These are phyloP conservation scores for Fusarium goolgardi DNA, from an alignment of 2,329 filamentous ascomycete genomes.

Conservation along the genomic window DNA sequence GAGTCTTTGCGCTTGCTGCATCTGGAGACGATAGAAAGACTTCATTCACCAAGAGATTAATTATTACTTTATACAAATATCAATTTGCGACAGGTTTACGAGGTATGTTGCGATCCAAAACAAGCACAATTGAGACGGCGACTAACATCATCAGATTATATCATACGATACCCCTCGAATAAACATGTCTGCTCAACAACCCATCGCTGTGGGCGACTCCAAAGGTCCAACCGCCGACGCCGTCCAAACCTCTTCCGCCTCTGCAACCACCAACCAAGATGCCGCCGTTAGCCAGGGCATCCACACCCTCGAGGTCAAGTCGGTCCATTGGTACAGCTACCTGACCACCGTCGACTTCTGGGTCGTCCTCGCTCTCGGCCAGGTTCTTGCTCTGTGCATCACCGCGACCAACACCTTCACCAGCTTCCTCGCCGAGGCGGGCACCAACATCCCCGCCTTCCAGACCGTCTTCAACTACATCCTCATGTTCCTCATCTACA, in stretches of 20 bases:
- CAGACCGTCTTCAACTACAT: slow-evolving; percentile 97
- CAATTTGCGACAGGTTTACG: slow-evolving; percentile 21
- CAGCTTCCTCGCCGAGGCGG: slow-evolving; percentile 71
- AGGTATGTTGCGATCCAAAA: slow-evolving; percentile 22
- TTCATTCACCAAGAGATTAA: slow-evolving; percentile 40
- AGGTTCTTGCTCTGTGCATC: slow-evolving; percentile 88
- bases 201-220: slow-evolving; percentile 33
- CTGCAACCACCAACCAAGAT: slow-evolving; percentile 31
- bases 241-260: slow-evolving; percentile 11
- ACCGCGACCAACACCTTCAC: slow-evolving; percentile 94
- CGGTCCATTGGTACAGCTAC: slow-evolving; percentile 75
- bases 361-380: slow-evolving; percentile 81
- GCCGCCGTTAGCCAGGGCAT: slow-evolving; percentile 63
- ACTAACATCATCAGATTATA: slow-evolving; percentile 15
- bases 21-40: slow-evolving; percentile 67
- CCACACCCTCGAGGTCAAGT: slow-evolving; percentile 64
- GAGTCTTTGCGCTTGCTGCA: slow-evolving; percentile 74
- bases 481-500: slow-evolving; percentile 84
- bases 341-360: slow-evolving; percentile 89
- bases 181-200: slow-evolving; percentile 31
- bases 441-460: slow-evolving; percentile 90
- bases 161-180: slow-evolving; percentile 17
- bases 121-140: background rate
- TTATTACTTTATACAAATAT: background rate
- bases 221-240: slow-evolving; percentile 40